Conservation (phyloP, 164 flowering plant species). For the Santalum album region DNA sequence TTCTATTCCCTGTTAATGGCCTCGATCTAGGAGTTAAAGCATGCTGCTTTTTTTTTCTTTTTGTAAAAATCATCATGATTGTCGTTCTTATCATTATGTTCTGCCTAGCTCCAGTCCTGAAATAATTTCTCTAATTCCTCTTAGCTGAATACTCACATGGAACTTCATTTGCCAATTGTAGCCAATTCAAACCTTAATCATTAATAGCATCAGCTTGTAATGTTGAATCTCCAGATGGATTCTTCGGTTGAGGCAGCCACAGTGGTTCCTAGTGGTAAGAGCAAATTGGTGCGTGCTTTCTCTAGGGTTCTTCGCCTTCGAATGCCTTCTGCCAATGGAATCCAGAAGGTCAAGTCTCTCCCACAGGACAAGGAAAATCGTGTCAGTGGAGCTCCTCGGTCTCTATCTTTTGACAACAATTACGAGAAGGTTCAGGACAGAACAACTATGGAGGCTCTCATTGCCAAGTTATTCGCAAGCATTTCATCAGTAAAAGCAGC, state of each 20-base stretch:
- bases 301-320: constrained; percentile 58
- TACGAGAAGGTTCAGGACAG: constrained; percentile 30
- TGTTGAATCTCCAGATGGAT: constrained; percentile 40
- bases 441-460: constrained; percentile 34
- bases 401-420: constrained; percentile 12
- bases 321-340: constrained; percentile 32
- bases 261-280: constrained; percentile 20
- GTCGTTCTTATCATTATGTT: not conserved
- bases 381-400: not conserved
- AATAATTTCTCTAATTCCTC: no score
- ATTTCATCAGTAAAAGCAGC: constrained; percentile 54
- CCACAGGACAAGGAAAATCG: constrained; percentile 17
- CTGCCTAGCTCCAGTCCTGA: no score
- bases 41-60: constrained; percentile 14
- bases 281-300: constrained; percentile 45
- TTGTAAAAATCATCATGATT: constrained; percentile 13
- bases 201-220: not conserved
- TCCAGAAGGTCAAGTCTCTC: constrained; percentile 23
- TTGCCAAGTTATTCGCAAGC: constrained; percentile 54
- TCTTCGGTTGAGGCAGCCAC: constrained; percentile 26
- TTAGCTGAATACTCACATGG: no score
- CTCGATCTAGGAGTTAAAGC: constrained; percentile 31
- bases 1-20: constrained; percentile 6
- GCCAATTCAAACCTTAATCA: not conserved
- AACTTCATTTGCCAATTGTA: no score